phyloP scores from a whole-genome alignment of 2,329 filamentous ascomycete species.

The Trichoderma atroviride region DNA sequence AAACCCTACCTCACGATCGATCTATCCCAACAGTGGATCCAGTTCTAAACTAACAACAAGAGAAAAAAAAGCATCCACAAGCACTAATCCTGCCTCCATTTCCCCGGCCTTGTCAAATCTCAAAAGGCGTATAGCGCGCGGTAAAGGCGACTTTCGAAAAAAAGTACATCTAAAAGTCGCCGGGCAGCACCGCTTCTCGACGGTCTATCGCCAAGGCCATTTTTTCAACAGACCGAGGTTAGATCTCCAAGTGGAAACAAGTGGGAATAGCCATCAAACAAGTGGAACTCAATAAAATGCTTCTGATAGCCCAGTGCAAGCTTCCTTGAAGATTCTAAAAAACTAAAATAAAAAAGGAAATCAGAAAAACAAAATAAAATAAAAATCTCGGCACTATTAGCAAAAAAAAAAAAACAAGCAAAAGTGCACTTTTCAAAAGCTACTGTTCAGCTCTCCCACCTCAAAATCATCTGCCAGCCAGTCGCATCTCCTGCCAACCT shows the following conservation, averaged over 20 bases:
- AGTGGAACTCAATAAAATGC: not conserved
- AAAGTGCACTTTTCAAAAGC: not conserved
- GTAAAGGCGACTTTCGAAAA: not conserved
- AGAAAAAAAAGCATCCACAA: not conserved
- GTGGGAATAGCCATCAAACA: not conserved
- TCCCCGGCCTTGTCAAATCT: not conserved
- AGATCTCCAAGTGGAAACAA: not conserved
- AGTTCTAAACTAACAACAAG: not conserved
- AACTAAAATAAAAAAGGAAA: not conserved
- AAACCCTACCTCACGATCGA: not conserved
- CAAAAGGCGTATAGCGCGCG: not conserved
- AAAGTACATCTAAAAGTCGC: not conserved
- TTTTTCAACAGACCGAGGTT: not conserved
- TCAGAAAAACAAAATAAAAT: not conserved
- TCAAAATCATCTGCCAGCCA: not conserved
- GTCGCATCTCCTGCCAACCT: conserved; percentile 25
- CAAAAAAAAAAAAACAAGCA: not conserved
- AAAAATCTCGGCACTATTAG: not conserved
- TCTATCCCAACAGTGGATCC: not conserved
- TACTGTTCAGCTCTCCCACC: not conserved
- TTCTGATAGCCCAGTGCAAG: not conserved
- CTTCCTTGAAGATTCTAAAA: not conserved
- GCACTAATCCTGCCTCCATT: not conserved
- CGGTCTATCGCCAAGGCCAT: not conserved
- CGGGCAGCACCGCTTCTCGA: conserved; percentile 16